Conservation (phyloP, 352 stramenopile genomes). For the Globisporangium viniferum region DNA sequence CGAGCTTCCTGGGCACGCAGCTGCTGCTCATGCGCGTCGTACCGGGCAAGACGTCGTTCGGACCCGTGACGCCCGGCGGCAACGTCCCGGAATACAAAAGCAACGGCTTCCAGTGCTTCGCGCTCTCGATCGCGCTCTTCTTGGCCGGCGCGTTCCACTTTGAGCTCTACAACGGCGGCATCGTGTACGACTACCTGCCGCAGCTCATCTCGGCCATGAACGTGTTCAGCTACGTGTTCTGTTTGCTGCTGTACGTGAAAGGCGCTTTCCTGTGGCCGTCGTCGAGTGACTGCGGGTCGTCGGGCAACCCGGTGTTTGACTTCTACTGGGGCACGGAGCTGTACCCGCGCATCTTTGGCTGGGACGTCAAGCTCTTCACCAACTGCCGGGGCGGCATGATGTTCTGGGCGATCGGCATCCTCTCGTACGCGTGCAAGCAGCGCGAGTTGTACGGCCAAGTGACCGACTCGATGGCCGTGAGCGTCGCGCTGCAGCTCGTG, state of each 20-base stretch:
- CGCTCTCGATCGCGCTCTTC: slow-evolving; percentile 83
- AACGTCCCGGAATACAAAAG: slow-evolving; percentile 91
- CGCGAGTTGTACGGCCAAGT: slow-evolving; percentile 70
- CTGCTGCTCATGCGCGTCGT: slow-evolving; percentile 89
- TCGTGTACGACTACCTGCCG: slow-evolving; percentile 88
- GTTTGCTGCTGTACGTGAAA: slow-evolving; percentile 91
- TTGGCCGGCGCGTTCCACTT: slow-evolving; percentile 45
- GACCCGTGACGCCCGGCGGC: slow-evolving; percentile 81
- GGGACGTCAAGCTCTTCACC: slow-evolving; percentile 97
- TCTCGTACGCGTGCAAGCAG: slow-evolving; percentile 91
- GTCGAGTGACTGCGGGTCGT: slow-evolving; percentile 90
- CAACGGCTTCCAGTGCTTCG: slow-evolving; percentile 92
- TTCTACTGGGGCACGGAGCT: slow-evolving; percentile 98
- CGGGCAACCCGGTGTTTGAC: slow-evolving; percentile 92
- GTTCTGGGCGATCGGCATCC: slow-evolving; percentile 91
- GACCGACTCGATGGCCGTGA: slow-evolving; percentile 88
- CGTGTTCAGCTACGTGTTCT: slow-evolving; percentile 94
- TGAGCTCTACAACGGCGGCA: slow-evolving; percentile 55
- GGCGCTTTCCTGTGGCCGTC: slow-evolving; percentile 81
- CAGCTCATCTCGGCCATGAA: slow-evolving; percentile 91
- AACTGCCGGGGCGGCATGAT: slow-evolving; percentile 98
- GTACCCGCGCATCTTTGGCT: slow-evolving; percentile 91
- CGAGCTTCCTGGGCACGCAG: slow-evolving; percentile 85
- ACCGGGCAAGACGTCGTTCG: slow-evolving; percentile 85
- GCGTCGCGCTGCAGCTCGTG: slow-evolving; percentile 87